phyloP scores from a whole-genome alignment of 139 green algal genomes.

The Haematococcus sp. region DNA sequence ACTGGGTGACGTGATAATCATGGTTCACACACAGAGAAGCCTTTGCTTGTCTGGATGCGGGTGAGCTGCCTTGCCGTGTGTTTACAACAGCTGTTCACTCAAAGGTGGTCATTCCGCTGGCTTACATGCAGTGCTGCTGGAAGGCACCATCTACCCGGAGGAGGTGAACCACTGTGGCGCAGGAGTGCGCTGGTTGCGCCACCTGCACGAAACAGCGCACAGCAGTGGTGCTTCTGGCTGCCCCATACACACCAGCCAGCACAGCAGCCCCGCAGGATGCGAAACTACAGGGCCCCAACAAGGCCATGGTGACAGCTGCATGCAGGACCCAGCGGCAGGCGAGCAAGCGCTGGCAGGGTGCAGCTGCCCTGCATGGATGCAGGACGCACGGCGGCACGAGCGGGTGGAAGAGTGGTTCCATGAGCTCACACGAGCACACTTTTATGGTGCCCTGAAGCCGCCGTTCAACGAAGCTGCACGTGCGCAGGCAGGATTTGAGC shows the following conservation, averaged over 20 bases:
- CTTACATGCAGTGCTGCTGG: conserved; percentile 54
- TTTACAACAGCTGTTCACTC: no score
- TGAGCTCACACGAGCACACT: conserved; percentile 65
- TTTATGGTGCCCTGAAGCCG: conserved; percentile 73
- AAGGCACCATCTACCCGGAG: conserved; percentile 81
- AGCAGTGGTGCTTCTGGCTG: background rate
- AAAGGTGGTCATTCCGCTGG: no score
- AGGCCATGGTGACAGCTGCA: background rate
- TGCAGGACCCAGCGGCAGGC: background rate
- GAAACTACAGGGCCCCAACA: background rate
- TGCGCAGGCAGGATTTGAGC: conserved; percentile 62
- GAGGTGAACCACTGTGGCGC: conserved; percentile 89
- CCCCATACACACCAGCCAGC: background rate
- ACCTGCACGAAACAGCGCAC: conserved; percentile 53
- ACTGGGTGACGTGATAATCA: no score
- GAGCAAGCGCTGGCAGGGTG: background rate
- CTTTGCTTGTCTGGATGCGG: no score
- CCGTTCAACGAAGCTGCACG: conserved; percentile 87
- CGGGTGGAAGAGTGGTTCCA: conserved; percentile 77
- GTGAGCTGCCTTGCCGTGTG: no score
- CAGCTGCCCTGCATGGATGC: conserved; percentile 33
- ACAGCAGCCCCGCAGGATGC: background rate
- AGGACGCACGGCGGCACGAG: conserved; percentile 40
- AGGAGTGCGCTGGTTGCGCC: conserved; percentile 78
- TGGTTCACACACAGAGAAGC: no score